These are phyloP conservation scores for Rhynchospora tenuis DNA, from an alignment of 176 grass and related monocot species.

Conservation along the genomic window DNA sequence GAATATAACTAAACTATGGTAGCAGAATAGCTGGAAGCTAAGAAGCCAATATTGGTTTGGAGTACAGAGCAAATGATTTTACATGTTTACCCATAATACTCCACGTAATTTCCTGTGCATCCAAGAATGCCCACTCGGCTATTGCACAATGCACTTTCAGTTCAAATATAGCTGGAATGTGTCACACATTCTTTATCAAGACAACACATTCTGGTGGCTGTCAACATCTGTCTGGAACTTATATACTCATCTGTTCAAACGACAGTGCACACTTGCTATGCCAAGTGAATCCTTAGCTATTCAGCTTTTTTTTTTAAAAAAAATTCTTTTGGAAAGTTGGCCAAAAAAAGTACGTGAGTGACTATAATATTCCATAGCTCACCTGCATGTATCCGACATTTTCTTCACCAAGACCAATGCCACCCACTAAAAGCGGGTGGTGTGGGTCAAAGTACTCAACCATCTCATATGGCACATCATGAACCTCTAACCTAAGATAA, in stretches of 20 bases:
- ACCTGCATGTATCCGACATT: constrained; percentile 98
- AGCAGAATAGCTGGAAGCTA: not conserved
- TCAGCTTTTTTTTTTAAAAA: no score
- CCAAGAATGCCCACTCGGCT: not conserved
- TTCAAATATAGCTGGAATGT: not conserved
- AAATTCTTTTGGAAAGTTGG: not conserved
- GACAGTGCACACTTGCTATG: not conserved
- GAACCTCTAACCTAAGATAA: constrained; percentile 87
- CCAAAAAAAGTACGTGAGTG: not conserved
- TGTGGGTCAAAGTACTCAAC: constrained; percentile 88
- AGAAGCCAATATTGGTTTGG: not conserved
- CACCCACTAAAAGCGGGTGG: constrained; percentile 86
- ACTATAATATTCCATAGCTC: not conserved
- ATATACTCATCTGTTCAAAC: not conserved
- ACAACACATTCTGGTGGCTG: not conserved
- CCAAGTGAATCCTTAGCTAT: no score
- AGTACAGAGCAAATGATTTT: not conserved
- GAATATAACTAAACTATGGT: not conserved
- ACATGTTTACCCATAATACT: not conserved
- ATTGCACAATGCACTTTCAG: not conserved
- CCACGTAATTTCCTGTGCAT: not conserved
- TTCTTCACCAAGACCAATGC: constrained; percentile 85
- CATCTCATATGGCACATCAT: constrained; percentile 85
- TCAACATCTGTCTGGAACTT: not conserved
- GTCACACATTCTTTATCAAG: not conserved